Evolutionary conservation across 2,329 filamentous ascomycete species (phyloP), one percentile per base, ranked within the genome.

Genomic region (Alternaria arborescens): DNA sequence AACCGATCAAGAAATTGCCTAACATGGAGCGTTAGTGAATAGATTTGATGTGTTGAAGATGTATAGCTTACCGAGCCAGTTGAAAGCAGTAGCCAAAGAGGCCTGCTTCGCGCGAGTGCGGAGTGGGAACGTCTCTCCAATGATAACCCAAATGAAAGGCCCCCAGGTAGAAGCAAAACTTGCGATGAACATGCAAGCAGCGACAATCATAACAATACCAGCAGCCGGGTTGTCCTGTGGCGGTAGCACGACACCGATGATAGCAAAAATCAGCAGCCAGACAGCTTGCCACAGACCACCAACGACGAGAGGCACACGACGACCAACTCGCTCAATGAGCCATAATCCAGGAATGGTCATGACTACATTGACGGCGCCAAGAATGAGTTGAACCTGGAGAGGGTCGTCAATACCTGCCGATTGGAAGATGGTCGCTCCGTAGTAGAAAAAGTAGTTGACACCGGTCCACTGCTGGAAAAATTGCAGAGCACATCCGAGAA

Each of bases 111-210:
- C 74, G 47, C 71, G 71, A 22, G 73, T 73, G 20, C 74, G 67
- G 4, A 76, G 69, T n/a, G 72, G 71, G 61, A 75, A 76, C 1
- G 65, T 75, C 50, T 77, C 73, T 32, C 71, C 74, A 22, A 78
- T 78, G 32, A 84, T 81, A 1, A 82, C 77, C 82, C 82, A 84
- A 8, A 82, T 73, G 69, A 83, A 82, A 0, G 89, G 89, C 12
- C 89, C 89, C 72, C 73, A 92, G 3, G 88, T 91, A 44, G 82
- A 80, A 26, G 90, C 90, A 67, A 91, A 93, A 1, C 86, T 89
- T 50, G 87, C 85, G 57, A 93, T 92, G 78, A 92, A 93, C 81
- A 92, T 86, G 77, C 88, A 91, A 3, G 89, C 88, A 55, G 89
- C 87, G 10, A 90, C 87, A 66, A 93, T 91, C 85, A 92, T 89